These are phyloP conservation scores for Caloboletus inedulis DNA, from an alignment of 1,284 basidiomycete genomes.

Conservation along the genomic window DNA sequence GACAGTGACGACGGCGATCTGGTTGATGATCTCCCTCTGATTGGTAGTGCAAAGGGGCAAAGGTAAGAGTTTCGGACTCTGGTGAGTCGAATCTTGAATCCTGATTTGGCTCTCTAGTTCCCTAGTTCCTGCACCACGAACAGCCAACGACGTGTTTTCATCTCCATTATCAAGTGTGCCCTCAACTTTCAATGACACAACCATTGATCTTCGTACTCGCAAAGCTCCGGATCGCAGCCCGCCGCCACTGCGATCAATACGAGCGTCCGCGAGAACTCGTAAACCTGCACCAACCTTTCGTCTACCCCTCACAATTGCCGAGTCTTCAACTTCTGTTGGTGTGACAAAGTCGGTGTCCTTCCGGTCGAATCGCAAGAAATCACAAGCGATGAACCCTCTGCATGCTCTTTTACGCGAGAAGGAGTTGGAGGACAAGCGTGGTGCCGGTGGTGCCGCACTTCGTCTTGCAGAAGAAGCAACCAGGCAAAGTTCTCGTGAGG, in stretches of 20 bases:
- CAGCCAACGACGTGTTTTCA: conserved; percentile 13
- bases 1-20: conserved; percentile 52
- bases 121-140: not conserved
- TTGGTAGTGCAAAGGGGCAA: conserved; percentile 15
- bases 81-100: not conserved
- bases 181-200: conserved; percentile 8
- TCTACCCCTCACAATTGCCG: conserved; percentile 13
- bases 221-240: not conserved
- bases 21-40: conserved; percentile 20
- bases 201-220: not conserved
- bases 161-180: conserved; percentile 28
- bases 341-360: not conserved
- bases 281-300: conserved; percentile 11
- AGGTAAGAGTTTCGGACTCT: conserved; percentile 13
- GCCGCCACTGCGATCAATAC: conserved; percentile 5
- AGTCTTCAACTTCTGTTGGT: conserved; percentile 5
- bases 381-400: conserved; percentile 44
- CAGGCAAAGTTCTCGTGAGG: conserved; percentile 29
- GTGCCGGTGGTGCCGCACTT: conserved; percentile 42
- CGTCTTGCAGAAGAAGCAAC: conserved; percentile 43
- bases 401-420: conserved; percentile 54
- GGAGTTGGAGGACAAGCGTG: conserved; percentile 41
- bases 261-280: conserved; percentile 15
- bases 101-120: conserved; percentile 9
- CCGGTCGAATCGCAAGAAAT: conserved; percentile 26